Base-by-base conservation (phyloP, 2,329 filamentous ascomycete species). In the Botrytis deweyae region DNA sequence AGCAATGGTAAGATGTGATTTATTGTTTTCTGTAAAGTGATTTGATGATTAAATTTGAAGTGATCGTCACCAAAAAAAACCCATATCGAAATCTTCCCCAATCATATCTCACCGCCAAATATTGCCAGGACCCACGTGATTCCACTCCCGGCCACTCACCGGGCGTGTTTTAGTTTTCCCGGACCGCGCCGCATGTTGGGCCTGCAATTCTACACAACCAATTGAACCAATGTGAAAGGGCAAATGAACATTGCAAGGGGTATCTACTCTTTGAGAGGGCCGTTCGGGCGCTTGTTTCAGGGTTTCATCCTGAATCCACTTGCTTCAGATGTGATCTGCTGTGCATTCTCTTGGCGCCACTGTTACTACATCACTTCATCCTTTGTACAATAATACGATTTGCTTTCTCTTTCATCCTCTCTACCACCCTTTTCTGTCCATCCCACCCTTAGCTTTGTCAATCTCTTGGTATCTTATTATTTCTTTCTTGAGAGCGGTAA, bases 251-350 rank as follows among this genome's bases (percentile, higher is more conserved):
- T 55, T 55, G 6, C 65, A 68, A 55, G 65, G 65, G 46, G 65
- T 8, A 22, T 40, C 36, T 68, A 42, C 36, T 55, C 33, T 55
- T 67, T 67, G 66, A 42, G 49, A 42, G 65, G 66, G n/a, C 49
- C 66, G 66, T 58, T 59, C 55, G 38, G 49, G 70, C 63, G 70
- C 70, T 68, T 72, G 70, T 72, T 72, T 68, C 70, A 72, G 33
- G 65, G 70, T 61, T 72, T 72, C 63, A 67, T 59, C 9, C 40
- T 68, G 14, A 29, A 22, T 65, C 69, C 58, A 44, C 66, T 71
- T 71, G 69, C 69, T 64, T 71, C 46, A 72, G 63, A 58, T 72
- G 70, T 67, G 61, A 72, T 72, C 61, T 72, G 29, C 70, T 58
- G 38, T 66, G 61, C 70, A 66, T 72, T 64, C n/a, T 40, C 70